Percentiles rank a stretch among this genome's conserved stretches.
phyloP scores from a whole-genome alignment of 1,139 yeast species.

The Casaregolazyma suthepensis region DNA sequence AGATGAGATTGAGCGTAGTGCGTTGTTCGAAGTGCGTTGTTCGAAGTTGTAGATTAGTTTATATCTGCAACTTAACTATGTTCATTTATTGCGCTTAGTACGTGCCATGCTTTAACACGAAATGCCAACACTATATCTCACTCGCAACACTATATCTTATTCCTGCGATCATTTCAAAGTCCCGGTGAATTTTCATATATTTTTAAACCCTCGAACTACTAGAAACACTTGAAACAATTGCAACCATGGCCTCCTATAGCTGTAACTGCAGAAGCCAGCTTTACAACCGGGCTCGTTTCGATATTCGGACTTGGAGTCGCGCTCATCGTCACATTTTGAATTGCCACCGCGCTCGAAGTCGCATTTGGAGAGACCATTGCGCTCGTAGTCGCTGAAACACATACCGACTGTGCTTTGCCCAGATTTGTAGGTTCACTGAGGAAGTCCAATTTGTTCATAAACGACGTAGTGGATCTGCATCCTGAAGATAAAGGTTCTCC shows the following conservation, averaged over 20 bases:
- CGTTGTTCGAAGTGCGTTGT: too few relatives aligned
- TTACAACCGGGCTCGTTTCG: not conserved
- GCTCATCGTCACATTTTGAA: too few relatives aligned
- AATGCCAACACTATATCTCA: too few relatives aligned
- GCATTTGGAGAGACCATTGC: too few relatives aligned
- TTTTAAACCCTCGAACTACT: not conserved
- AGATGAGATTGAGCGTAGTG: too few relatives aligned
- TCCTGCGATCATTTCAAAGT: not conserved
- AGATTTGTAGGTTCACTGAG: not conserved
- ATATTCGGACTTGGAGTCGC: not conserved
- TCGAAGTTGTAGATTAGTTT: too few relatives aligned
- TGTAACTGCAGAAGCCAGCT: not conserved
- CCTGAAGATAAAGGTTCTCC: conserved; percentile 11
- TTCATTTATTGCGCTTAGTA: too few relatives aligned
- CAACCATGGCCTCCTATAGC: too few relatives aligned
- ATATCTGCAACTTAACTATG: too few relatives aligned
- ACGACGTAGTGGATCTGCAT: conserved; percentile 11
- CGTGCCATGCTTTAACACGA: too few relatives aligned
- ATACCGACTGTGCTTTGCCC: not conserved
- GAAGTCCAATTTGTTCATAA: conserved; percentile 12
- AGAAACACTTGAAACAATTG: too few relatives aligned
- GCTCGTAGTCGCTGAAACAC: not conserved
- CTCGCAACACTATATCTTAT: not conserved
- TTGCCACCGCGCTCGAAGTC: too few relatives aligned
- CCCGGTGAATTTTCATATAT: not conserved